These are phyloP conservation scores for Colletotrichum sp. DNA, from an alignment of 2,329 filamentous ascomycete genomes.

Conservation along the genomic window DNA sequence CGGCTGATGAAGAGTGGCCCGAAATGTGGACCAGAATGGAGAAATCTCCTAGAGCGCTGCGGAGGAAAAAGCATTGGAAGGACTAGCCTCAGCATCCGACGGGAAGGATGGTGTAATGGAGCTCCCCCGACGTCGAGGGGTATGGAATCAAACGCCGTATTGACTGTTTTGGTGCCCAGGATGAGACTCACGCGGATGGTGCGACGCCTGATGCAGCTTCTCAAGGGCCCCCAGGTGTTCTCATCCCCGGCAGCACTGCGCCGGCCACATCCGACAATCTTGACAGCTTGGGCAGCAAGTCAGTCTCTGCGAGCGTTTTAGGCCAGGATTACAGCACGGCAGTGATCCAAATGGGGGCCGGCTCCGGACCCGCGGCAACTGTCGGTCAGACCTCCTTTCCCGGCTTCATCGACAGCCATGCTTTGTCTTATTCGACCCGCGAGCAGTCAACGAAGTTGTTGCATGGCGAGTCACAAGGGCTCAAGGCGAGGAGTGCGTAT, in stretches of 20 bases:
- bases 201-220: background rate
- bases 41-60: background rate
- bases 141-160: background rate
- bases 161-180: rapidly evolving
- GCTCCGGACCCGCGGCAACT: rapidly evolving
- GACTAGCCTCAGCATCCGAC: background rate
- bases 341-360: rapidly evolving
- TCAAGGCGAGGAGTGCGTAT: rapidly evolving
- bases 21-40: rapidly evolving
- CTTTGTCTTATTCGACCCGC: rapidly evolving
- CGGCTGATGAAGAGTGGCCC: rapidly evolving
- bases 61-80: rapidly evolving
- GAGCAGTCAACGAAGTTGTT: rapidly evolving
- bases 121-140: background rate
- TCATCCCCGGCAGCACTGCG: no score
- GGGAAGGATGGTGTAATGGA: no score
- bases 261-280: background rate
- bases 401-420: rapidly evolving
- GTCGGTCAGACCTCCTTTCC: background rate
- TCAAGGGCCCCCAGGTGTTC: no score
- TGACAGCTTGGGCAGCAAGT: background rate
- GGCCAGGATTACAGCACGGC: background rate
- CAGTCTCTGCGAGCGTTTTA: rapidly evolving
- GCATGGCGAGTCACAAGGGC: background rate
- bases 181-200: rapidly evolving